Evolutionary conservation across 2,329 filamentous ascomycete species (phyloP).

Genomic region (Sarocladium kiliense): DNA sequence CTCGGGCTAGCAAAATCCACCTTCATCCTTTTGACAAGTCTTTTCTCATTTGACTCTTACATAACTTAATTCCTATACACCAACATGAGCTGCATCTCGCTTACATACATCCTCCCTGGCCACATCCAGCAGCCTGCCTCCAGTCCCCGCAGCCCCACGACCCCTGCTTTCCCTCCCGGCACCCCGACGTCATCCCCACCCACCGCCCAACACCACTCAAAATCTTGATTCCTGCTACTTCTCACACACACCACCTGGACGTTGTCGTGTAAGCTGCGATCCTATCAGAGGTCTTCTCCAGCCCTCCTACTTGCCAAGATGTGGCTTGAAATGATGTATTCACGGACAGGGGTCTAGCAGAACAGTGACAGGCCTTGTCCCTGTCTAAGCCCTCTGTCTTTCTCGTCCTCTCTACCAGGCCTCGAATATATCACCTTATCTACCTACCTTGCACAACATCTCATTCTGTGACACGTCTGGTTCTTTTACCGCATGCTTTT

Average conservation of each 20-base stretch:
- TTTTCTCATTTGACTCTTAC: too few species aligned
- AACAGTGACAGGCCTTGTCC: neutral
- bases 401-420: neutral
- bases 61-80: too few species aligned
- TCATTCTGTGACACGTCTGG: neutral
- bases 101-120: too few species aligned
- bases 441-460: neutral
- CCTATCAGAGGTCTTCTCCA: neutral
- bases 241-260: neutral
- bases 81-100: too few species aligned
- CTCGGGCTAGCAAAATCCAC: too few species aligned
- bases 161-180: constrained; percentile 1
- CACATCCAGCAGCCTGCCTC: too few species aligned
- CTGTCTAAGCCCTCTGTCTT: neutral
- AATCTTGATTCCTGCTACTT: neutral
- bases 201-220: neutral
- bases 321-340: constrained; percentile 4
- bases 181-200: constrained; percentile 6
- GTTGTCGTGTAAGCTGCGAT: neutral
- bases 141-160: constrained; percentile 1
- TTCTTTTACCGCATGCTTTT: neutral
- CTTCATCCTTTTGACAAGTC: too few species aligned
- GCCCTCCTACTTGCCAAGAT: neutral
- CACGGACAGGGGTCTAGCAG: neutral
- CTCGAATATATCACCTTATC: neutral